These are phyloP conservation scores for Gelatoporia subvermispora DNA, from an alignment of 768 basidiomycete genomes.

Conservation along the genomic window DNA sequence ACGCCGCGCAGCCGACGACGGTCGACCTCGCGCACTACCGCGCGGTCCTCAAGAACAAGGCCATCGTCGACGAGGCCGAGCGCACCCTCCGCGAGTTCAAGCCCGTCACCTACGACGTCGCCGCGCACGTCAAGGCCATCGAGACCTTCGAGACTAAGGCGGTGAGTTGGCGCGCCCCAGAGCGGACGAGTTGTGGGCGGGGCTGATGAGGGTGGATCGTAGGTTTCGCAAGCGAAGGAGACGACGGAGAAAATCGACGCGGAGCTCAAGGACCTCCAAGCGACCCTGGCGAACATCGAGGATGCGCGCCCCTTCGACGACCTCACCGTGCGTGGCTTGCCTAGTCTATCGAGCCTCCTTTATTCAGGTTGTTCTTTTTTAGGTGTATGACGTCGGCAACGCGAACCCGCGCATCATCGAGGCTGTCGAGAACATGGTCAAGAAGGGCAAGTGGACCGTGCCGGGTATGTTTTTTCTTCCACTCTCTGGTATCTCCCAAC, in stretches of 20 bases:
- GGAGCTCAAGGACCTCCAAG: constrained; percentile 87
- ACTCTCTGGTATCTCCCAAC: constrained; percentile 2
- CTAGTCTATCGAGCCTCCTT: background rate
- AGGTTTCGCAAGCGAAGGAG: constrained; percentile 88
- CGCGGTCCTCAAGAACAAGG: constrained; percentile 85
- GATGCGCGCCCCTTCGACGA: constrained; percentile 97
- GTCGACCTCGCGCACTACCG: constrained; percentile 93
- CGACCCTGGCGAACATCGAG: constrained; percentile 94
- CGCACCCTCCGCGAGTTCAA: constrained; percentile 86
- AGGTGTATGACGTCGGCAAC: constrained; percentile 86
- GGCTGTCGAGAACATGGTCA: constrained; percentile 90
- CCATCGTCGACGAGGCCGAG: constrained; percentile 89
- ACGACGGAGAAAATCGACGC: constrained; percentile 86
- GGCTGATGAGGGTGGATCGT: background rate
- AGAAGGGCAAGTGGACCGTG: constrained; percentile 98
- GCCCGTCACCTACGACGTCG: constrained; percentile 90
- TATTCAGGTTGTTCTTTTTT: background rate
- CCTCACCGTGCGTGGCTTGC: constrained; percentile 68
- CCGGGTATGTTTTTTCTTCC: constrained; percentile 56
- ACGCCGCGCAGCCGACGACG: constrained; percentile 67
- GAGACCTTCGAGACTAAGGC: constrained; percentile 96
- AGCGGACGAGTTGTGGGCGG: background rate
- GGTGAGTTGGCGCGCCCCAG: constrained; percentile 51
- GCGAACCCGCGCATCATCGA: constrained; percentile 91
- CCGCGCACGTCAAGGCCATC: constrained; percentile 87